Percentiles rank a stretch among this genome's conserved stretches.
phyloP scores from a whole-genome alignment of 2,329 filamentous ascomycete species.

The Spiromastix sp. region DNA sequence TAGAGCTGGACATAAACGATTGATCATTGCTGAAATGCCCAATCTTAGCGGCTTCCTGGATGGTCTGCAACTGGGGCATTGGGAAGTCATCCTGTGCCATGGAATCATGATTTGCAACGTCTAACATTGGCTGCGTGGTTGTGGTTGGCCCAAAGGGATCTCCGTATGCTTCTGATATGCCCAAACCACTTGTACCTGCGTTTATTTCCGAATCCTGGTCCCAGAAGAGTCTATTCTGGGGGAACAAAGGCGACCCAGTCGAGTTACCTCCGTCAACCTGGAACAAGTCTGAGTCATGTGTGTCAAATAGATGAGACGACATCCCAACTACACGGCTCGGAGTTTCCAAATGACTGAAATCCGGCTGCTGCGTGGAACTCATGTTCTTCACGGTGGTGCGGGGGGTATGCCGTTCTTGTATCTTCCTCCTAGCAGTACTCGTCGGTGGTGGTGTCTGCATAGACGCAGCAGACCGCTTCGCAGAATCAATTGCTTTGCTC shows the following conservation, averaged over 20 bases:
- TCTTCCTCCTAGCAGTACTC: conserved; percentile 42
- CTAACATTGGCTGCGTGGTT: no score
- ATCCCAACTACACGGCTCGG: conserved; percentile 34
- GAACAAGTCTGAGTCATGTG: conserved; percentile 49
- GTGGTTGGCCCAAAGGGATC: conserved; percentile 16
- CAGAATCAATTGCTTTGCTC: conserved; percentile 7
- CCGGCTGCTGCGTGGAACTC: conserved; percentile 7
- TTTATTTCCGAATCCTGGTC: conserved; percentile 29
- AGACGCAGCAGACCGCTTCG: conserved; percentile 31
- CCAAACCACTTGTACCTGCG: conserved; percentile 4
- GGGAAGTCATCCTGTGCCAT: no score
- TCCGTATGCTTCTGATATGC: conserved; percentile 10
- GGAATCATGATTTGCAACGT: no score
- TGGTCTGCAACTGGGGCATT: conserved; percentile 26
- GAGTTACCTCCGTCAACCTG: conserved; percentile 42
- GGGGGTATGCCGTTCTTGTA: conserved; percentile 22
- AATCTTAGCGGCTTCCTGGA: conserved; percentile 25
- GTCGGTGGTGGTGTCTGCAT: conserved; percentile 56
- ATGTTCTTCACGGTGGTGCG: neutral
- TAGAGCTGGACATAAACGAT: conserved; percentile 20
- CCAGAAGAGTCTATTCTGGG: conserved; percentile 44
- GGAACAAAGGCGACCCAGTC: conserved; percentile 46
- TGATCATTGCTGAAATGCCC: conserved; percentile 20
- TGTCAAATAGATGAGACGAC: conserved; percentile 40
- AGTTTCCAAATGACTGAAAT: conserved; percentile 30